Conservation (phyloP, 2,329 filamentous ascomycete genomes). For the Cladosporium sp. region DNA sequence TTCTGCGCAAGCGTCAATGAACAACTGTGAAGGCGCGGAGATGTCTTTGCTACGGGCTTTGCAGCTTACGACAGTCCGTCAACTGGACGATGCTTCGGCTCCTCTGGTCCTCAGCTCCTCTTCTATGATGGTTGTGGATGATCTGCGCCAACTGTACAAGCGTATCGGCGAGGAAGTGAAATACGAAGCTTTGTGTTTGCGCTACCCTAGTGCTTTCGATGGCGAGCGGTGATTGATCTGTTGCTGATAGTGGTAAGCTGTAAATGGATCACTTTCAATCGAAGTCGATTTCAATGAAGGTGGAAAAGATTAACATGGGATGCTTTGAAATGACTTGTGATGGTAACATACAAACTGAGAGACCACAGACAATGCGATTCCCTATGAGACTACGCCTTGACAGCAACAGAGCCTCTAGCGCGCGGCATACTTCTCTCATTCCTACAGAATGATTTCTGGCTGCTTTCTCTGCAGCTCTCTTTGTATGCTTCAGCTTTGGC, state of each 20-base stretch:
- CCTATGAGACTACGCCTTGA: neutral
- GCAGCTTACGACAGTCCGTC: neutral
- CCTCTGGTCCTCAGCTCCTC: neutral
- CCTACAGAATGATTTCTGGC: slow-evolving; percentile 24
- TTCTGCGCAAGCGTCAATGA: neutral
- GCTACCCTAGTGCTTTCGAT: neutral
- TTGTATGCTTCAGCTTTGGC: slow-evolving; percentile 22
- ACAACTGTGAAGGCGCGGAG: neutral
- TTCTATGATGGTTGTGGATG: neutral
- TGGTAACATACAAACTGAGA: neutral
- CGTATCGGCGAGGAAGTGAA: neutral
- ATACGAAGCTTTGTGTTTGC: neutral
- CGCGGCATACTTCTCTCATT: slow-evolving; percentile 18
- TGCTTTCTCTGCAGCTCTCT: slow-evolving; percentile 20
- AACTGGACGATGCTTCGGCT: neutral
- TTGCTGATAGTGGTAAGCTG: neutral
- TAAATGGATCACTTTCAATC: neutral
- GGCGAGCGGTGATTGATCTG: neutral
- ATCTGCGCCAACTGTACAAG: neutral
- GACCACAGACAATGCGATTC: neutral
- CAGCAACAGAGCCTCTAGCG: neutral
- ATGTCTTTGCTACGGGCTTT: neutral
- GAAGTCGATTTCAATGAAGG: neutral
- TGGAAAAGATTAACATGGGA: neutral
- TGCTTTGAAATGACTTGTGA: neutral